Evolutionary conservation across 129 eudicot genomes (phyloP).

Genomic region (Centella asiatica): DNA sequence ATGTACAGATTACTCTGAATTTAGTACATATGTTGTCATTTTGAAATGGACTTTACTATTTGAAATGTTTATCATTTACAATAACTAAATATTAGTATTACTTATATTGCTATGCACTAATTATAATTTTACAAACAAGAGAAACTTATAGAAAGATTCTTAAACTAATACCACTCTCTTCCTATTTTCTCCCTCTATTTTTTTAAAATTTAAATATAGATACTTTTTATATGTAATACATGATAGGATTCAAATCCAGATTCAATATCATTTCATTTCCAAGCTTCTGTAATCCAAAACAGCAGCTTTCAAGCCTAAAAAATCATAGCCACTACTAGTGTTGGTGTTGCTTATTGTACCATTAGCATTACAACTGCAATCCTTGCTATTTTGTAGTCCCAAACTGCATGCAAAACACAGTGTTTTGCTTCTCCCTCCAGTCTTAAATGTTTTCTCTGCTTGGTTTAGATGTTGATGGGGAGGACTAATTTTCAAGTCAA

Average conservation of each 20-base stretch:
- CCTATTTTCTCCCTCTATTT: too few relatives aligned
- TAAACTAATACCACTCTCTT: slow-evolving; percentile 13
- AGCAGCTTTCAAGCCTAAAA: slow-evolving; percentile 59
- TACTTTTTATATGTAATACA: slow-evolving; percentile 1
- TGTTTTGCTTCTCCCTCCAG: slow-evolving; percentile 36
- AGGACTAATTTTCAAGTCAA: slow-evolving; percentile 79
- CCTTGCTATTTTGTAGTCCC: slow-evolving; percentile 62
- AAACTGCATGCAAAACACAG: slow-evolving; percentile 72
- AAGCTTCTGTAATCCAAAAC: slow-evolving; percentile 69
- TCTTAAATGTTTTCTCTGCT: slow-evolving; percentile 34
- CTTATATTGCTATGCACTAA: neutral
- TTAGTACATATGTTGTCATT: too few relatives aligned
- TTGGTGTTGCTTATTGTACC: slow-evolving; percentile 24
- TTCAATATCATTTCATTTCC: slow-evolving; percentile 90
- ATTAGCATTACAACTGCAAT: slow-evolving; percentile 53
- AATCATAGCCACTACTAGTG: slow-evolving; percentile 46
- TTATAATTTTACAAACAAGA: slow-evolving; percentile 31
- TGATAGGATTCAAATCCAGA: slow-evolving; percentile 7
- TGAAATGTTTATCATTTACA: too few relatives aligned
- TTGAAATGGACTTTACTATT: too few relatives aligned
- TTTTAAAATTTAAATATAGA: too few relatives aligned
- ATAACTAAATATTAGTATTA: too few relatives aligned
- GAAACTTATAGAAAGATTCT: slow-evolving; percentile 22
- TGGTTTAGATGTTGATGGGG: slow-evolving; percentile 45
- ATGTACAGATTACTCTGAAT: too few relatives aligned